Percentiles rank a stretch among this genome's conserved stretches.
Evolutionary conservation across 2,329 filamentous ascomycete genomes (phyloP).

Genomic region (Exophiala sideris): DNA sequence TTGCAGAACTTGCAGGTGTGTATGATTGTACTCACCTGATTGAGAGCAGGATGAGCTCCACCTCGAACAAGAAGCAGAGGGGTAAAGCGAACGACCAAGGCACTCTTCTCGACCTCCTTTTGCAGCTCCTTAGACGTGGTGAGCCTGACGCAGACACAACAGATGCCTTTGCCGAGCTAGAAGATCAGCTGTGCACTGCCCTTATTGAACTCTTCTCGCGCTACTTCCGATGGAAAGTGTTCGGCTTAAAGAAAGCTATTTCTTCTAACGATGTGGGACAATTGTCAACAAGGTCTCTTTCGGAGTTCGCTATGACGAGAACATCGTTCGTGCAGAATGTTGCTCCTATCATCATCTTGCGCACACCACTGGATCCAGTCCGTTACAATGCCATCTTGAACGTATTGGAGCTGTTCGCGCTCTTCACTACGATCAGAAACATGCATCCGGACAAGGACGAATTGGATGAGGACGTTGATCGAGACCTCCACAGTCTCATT

Average conservation of each 20-base stretch:
- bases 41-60: slow-evolving; percentile 52
- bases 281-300: slow-evolving; percentile 62
- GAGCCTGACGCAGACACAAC: slow-evolving; percentile 61
- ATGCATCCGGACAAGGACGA: slow-evolving; percentile 31
- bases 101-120: slow-evolving; percentile 62
- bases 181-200: slow-evolving; percentile 73
- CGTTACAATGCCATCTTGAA: slow-evolving; percentile 71
- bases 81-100: slow-evolving; percentile 37
- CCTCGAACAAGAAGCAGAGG: slow-evolving; percentile 38
- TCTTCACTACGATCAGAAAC: slow-evolving; percentile 70
- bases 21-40: slow-evolving; percentile 73
- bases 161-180: slow-evolving; percentile 68
- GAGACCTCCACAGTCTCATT: slow-evolving; percentile 60
- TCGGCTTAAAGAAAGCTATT: slow-evolving; percentile 56
- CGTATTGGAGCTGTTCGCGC: slow-evolving; percentile 75
- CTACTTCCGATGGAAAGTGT: slow-evolving; percentile 94
- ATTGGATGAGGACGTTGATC: slow-evolving; percentile 46
- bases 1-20: slow-evolving; percentile 75
- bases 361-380: slow-evolving; percentile 70
- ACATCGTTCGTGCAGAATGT: slow-evolving; percentile 52
- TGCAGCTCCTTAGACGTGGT: slow-evolving; percentile 71
- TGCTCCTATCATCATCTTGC: slow-evolving; percentile 47
- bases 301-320: slow-evolving; percentile 62
- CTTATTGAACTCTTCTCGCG: slow-evolving; percentile 75
- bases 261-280: slow-evolving; percentile 51